Evolutionary conservation across 2,329 filamentous ascomycete genomes (phyloP), one percentile per base, ranked within the genome.

Genomic region (Sarocladium oryzae): DNA sequence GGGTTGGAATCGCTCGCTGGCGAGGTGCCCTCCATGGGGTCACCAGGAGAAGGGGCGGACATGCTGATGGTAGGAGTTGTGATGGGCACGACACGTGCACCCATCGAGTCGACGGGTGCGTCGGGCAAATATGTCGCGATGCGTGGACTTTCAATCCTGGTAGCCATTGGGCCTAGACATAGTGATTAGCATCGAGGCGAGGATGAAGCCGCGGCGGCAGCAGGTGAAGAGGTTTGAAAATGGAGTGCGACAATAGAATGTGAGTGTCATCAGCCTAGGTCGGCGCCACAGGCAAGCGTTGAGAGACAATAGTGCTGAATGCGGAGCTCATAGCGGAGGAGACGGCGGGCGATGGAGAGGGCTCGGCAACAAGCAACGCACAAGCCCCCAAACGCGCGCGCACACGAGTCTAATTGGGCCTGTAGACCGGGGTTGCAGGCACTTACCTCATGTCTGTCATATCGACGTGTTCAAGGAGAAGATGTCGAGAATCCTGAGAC

Each of bases 21-120:
- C 33, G 76, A 78, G 32, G 78, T 77, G 56, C 82, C 74, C 55
- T 84, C 80, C 79, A 84, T 84, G 53, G 78, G 78, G 52, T 81
- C 78, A 57, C 74, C 77, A 26, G 76, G 75, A 46, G 75, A 76
- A 18, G 79, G 76, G 51, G 78, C 73, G 56, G 81, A 81, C 69
- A 78, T 80, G 63, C 78, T 76, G 62, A 81, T 77, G 53, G 72
- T 77, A 33, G 79, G 75, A 52, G 74, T 73, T 54, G 77, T 70
- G 57, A 82, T 79, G 50, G 80, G 78, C 45, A 84, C 69, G 41
- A 80, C 78, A 62, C 77, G 76, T 58, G 71, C 67, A 61, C 72
- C 70, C 67, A 74, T 73, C 16, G 43, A 33, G 43, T 32, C 11
- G 26, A 23, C 10, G 16, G 43, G 43, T 63, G 68, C 68, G 54